These are phyloP conservation scores for Coniochaeta hoffmannii DNA, from an alignment of 2,329 filamentous ascomycete genomes.

Conservation along the genomic window DNA sequence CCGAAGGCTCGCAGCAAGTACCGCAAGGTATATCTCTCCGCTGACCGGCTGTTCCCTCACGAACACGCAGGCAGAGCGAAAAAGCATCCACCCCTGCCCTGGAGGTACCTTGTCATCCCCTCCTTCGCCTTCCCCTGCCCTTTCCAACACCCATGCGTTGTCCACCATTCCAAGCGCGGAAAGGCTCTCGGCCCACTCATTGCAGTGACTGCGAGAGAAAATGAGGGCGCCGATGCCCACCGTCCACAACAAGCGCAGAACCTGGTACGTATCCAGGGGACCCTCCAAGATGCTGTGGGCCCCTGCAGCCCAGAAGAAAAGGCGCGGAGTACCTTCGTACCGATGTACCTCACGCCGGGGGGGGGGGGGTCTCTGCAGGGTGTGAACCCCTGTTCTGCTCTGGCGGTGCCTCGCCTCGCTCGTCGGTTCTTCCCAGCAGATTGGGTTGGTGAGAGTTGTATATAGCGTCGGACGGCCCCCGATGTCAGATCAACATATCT, in stretches of 20 bases:
- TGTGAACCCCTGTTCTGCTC: not conserved
- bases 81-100: not conserved
- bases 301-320: slow-evolving; percentile 1
- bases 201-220: not conserved
- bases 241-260: no score
- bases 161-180: not conserved
- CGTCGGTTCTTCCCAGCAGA: slow-evolving; percentile 1
- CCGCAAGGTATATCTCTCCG: not conserved
- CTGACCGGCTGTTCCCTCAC: not conserved
- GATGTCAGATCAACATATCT: not conserved
- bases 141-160: not conserved
- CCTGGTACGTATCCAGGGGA: not conserved
- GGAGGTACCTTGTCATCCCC: not conserved
- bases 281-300: not conserved
- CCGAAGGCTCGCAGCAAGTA: not conserved
- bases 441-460: slow-evolving; percentile 2
- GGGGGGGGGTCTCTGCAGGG: no score
- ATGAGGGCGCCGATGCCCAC: slow-evolving; percentile 1
- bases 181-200: slow-evolving; percentile 2
- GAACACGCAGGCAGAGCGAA: not conserved
- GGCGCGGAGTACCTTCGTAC: no score
- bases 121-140: not conserved
- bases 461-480: slow-evolving; percentile 2
- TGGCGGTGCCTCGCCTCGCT: not conserved
- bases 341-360: not conserved